These are phyloP conservation scores for Colletotrichum acutatum DNA, from an alignment of 2,329 filamentous ascomycete genomes.

Conservation along the genomic window DNA sequence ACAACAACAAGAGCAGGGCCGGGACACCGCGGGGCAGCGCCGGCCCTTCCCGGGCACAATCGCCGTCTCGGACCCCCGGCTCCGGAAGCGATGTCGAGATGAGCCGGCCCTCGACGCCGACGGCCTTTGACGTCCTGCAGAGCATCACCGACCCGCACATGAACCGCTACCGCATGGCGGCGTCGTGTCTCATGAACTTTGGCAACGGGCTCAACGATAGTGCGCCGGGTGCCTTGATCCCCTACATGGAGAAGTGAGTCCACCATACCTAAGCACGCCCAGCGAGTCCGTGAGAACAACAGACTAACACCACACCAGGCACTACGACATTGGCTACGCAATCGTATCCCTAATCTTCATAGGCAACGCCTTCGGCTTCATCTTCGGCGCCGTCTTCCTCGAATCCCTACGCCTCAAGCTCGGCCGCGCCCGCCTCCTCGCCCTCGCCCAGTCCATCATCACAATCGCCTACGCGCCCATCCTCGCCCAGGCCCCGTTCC, in stretches of 20 bases:
- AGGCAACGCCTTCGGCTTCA: conserved; percentile 80
- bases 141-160: conserved; percentile 70
- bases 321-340: conserved; percentile 81
- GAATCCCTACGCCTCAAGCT: conserved; percentile 71
- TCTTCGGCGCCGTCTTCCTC: conserved; percentile 76
- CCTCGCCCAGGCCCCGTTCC: conserved; percentile 76
- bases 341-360: conserved; percentile 86
- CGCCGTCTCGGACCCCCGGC: conserved; percentile 9
- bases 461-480: conserved; percentile 72
- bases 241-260: conserved; percentile 76
- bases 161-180: conserved; percentile 77
- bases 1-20: not conserved
- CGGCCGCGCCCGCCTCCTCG: conserved; percentile 73
- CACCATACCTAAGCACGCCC: too few relatives aligned
- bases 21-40: not conserved
- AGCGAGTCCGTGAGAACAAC: not conserved
- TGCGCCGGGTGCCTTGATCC: conserved; percentile 81
- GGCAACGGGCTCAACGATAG: conserved; percentile 79
- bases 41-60: conserved; percentile 3
- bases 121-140: conserved; percentile 59
- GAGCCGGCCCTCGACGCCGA: conserved; percentile 62
- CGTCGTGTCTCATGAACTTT: conserved; percentile 73
- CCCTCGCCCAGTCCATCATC: conserved; percentile 67
- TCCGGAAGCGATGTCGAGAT: conserved; percentile 57
- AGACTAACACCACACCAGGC: conserved; percentile 44